Base-by-base conservation (phyloP, 2,329 filamentous ascomycete genomes). In the Septoria linicola region DNA sequence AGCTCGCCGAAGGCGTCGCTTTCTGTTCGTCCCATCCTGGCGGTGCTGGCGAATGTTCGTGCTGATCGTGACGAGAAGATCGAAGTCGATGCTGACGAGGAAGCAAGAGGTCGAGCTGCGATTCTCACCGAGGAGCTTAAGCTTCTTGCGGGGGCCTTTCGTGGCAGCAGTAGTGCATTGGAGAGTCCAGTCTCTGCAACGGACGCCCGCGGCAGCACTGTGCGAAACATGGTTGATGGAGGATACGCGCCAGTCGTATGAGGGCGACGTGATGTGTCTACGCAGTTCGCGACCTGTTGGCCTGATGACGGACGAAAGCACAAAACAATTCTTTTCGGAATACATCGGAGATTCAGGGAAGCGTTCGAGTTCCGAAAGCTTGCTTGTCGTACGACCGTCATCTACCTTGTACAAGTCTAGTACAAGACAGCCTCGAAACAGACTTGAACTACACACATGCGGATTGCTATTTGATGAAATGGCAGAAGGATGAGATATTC, bases 1-100 rank as follows among this genome's bases (percentile, higher is more conserved):
- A 99, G 83, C 78, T 95, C 90, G 75, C 93, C 93, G 79, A 97
- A 97, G 74, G 93, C 93, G 79, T 99, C 93, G 74, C 83, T 93
- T 77, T 99, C 93, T 67, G 86, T 89, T 74, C 93, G 37, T 55
- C 60, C 60, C 67, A 70, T 72, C 25, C 48, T 68, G 47, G 61
- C 49, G 40, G 67, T 66, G 45, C 57, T 66, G 30, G 57, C 53
- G 58, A 70, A 70, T 19, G 60, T 58, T 56, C 64, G 52, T 40
- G 51, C 25, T 19, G 56, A 46, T 47, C 34, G 43, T 31, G 43
- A 34, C 34, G 34, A 36, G 17, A 31, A 17, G 27, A 43, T 17
- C 16, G 48, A 23, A n/a, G 49, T 39, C 32, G 44, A 48, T 30
- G 31, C 34, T 17, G 39, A 43, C 13, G 11, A 17, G 21, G 27